These are phyloP conservation scores for Aphanomyces astaci DNA, from an alignment of 352 stramenopile species.

Conservation along the genomic window DNA sequence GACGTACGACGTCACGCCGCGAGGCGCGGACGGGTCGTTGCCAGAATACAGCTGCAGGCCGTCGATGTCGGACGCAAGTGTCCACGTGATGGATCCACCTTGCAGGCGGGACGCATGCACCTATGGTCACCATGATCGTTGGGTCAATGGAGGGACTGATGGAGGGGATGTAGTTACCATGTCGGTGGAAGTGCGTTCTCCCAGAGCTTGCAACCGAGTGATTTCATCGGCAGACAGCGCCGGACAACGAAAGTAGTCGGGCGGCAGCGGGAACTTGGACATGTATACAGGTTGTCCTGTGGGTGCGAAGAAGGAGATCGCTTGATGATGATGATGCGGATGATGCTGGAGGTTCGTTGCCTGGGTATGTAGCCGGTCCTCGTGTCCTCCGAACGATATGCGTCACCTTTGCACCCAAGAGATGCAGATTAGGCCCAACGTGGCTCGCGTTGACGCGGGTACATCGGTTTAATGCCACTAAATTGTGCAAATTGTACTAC, in stretches of 20 bases:
- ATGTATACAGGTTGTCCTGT: no score
- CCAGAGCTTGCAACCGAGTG: background rate
- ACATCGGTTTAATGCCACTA: no score
- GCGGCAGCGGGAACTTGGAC: constrained; percentile 40
- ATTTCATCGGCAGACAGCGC: constrained; percentile 26
- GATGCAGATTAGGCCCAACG: no score
- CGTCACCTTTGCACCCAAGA: no score
- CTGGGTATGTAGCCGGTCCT: no score
- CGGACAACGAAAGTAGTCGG: constrained; percentile 61
- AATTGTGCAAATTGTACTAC: no score
- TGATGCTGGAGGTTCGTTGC: no score
- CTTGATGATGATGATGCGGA: no score
- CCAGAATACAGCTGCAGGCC: constrained; percentile 5
- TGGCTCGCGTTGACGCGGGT: no score
- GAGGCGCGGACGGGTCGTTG: background rate
- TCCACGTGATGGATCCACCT: constrained; percentile 8
- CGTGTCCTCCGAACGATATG: no score
- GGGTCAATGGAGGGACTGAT: background rate
- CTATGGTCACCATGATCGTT: background rate
- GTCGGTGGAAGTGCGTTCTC: background rate
- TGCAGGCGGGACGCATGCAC: background rate
- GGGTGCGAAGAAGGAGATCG: no score
- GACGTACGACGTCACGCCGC: background rate
- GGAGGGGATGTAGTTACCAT: background rate
- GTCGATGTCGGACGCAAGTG: constrained; percentile 5